phyloP scores from a whole-genome alignment of 352 stramenopile species.

The Phytophthora crassamura region DNA sequence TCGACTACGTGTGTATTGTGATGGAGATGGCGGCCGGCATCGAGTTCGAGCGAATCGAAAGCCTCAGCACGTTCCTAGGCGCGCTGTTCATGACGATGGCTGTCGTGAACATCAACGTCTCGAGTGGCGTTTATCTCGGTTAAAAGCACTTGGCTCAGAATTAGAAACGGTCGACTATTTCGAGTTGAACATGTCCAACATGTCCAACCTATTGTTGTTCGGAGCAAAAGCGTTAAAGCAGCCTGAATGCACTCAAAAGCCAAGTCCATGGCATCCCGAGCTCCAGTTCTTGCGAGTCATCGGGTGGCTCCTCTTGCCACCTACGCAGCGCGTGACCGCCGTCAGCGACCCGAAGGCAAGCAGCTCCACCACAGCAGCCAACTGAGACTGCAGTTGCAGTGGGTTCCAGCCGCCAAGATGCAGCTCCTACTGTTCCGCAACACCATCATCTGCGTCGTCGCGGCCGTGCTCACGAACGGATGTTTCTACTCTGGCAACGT shows the following conservation, averaged over 20 bases:
- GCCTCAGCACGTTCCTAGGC: conserved; percentile 30
- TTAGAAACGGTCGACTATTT: conserved; percentile 10
- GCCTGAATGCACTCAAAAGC: neutral
- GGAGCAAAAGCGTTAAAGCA: too few species aligned
- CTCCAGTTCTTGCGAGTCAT: conserved; percentile 10
- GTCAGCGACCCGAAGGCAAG: neutral
- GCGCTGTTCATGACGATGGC: conserved; percentile 32
- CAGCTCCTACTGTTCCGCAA: conserved; percentile 32
- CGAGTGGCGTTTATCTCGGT: conserved; percentile 33
- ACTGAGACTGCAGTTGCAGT: conserved; percentile 24
- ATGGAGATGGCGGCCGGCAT: conserved; percentile 42
- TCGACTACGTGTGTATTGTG: conserved; percentile 38
- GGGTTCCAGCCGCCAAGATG: conserved; percentile 21
- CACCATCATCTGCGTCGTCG: conserved; percentile 14
- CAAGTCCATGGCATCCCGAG: conserved; percentile 5
- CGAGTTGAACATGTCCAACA: conserved; percentile 18
- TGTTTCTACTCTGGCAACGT: conserved; percentile 31
- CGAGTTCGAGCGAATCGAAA: conserved; percentile 34
- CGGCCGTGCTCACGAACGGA: conserved; percentile 15
- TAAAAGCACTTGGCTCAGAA: conserved; percentile 6
- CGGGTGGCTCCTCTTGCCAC: conserved; percentile 11
- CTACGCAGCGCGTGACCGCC: neutral
- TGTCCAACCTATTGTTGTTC: conserved; percentile 6
- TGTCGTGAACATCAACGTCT: conserved; percentile 43
- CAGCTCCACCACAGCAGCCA: conserved; percentile 22